Conservation (phyloP, 306 rosid species). For the Senna tora region DNA sequence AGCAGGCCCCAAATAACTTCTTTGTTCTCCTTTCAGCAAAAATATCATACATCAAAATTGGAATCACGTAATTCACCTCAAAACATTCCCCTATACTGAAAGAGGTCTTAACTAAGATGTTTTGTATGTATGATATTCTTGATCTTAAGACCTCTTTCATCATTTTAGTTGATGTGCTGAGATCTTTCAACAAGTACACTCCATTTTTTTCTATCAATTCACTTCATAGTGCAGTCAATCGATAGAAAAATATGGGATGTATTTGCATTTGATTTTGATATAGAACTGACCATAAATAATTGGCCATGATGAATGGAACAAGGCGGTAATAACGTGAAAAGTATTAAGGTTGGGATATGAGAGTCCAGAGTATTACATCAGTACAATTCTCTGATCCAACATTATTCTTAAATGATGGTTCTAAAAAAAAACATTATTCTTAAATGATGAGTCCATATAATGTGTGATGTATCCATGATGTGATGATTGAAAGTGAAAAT, state of each 20-base stretch:
- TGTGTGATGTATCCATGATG: background rate
- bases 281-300: background rate
- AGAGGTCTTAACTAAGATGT: too few species aligned
- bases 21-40: background rate
- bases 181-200: too few species aligned
- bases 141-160: too few species aligned
- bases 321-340: background rate
- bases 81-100: slow-evolving; percentile 1
- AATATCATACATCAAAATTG: background rate
- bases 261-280: background rate
- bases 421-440: slow-evolving; percentile 20
- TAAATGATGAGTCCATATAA: slow-evolving; percentile 8
- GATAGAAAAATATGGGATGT: background rate
- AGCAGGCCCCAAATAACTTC: background rate
- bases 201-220: too few species aligned
- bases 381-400: slow-evolving; percentile 14
- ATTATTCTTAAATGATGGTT: slow-evolving; percentile 16
- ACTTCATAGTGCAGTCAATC: too few species aligned
- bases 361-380: background rate
- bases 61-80: background rate
- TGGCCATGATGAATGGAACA: background rate
- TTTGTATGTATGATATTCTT: too few species aligned
- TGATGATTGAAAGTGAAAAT: slow-evolving; percentile 2
- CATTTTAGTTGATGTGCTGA: too few species aligned
- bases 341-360: too few species aligned